phyloP scores from a whole-genome alignment of 2,329 filamentous ascomycete species.

The Microsporum canis region DNA sequence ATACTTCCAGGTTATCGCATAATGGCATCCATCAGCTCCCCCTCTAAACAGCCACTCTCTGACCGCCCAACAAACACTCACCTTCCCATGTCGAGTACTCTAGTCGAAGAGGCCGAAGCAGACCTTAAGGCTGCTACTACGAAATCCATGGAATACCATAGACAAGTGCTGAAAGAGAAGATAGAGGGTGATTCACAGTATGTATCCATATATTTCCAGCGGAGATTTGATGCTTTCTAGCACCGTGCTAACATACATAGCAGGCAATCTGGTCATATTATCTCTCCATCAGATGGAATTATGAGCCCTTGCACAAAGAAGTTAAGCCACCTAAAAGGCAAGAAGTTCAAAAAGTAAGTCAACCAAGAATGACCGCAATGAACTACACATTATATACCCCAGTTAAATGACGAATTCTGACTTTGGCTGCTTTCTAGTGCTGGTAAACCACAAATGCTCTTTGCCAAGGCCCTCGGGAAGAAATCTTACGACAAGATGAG shows the following conservation, averaged over 20 bases:
- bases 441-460: conserved; percentile 35
- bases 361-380: background rate
- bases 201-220: conserved; percentile 12
- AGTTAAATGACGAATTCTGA: background rate
- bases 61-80: conserved; percentile 35
- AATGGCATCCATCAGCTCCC: conserved; percentile 6
- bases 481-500: conserved; percentile 32
- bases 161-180: conserved; percentile 33
- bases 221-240: background rate
- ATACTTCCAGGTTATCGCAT: background rate
- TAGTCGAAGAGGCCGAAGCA: conserved; percentile 15
- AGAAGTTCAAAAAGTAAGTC: conserved; percentile 38
- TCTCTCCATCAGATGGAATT: conserved; percentile 40
- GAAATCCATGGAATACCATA: conserved; percentile 35
- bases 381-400: background rate
- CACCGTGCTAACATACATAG: background rate
- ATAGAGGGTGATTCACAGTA: conserved; percentile 32
- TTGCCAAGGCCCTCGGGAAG: conserved; percentile 36
- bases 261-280: conserved; percentile 29
- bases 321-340: conserved; percentile 39
- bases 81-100: conserved; percentile 15
- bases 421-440: conserved; percentile 18
- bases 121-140: conserved; percentile 25
- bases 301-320: conserved; percentile 42
- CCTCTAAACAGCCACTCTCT: conserved; percentile 25